phyloP scores from a whole-genome alignment of 2,329 filamentous ascomycete species.

The Aspergillus puulaauensis region DNA sequence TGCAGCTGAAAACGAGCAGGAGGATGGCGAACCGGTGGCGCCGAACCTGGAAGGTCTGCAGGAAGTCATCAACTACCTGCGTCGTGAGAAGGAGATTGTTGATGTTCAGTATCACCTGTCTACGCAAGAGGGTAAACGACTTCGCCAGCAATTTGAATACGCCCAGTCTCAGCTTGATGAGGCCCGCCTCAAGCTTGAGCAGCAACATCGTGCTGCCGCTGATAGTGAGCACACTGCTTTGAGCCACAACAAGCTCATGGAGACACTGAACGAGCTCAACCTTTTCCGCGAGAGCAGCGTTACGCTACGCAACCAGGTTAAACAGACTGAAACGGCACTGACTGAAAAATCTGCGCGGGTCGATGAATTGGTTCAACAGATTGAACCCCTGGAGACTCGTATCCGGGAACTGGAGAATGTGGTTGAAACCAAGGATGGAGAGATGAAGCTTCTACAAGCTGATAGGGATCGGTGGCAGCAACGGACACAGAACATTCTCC shows the following conservation, averaged over 20 bases:
- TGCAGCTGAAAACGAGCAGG: constrained; percentile 50
- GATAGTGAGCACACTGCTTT: constrained; percentile 72
- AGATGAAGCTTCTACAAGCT: constrained; percentile 83
- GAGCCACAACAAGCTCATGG: constrained; percentile 86
- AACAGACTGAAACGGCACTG: constrained; percentile 73
- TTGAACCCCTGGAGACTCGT: constrained; percentile 78
- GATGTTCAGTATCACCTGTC: constrained; percentile 95
- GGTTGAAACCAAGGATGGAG: constrained; percentile 77
- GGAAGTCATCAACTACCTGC: constrained; percentile 86
- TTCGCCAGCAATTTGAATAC: constrained; percentile 89
- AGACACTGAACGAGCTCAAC: constrained; percentile 93
- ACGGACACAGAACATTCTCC: constrained; percentile 90
- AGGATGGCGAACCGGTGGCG: constrained; percentile 49
- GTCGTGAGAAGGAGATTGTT: constrained; percentile 94
- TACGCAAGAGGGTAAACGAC: constrained; percentile 78
- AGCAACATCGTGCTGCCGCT: constrained; percentile 75
- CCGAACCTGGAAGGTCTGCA: constrained; percentile 72
- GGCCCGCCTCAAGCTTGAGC: constrained; percentile 80
- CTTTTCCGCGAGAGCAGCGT: constrained; percentile 93
- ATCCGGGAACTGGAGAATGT: constrained; percentile 82
- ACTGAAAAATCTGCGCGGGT: constrained; percentile 72
- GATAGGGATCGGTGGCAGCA: constrained; percentile 96
- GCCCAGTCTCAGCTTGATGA: constrained; percentile 86
- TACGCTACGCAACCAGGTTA: constrained; percentile 82
- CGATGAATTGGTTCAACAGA: constrained; percentile 69